Evolutionary conservation across 345 rosid species (phyloP), one percentile per base, ranked within the genome.

Genomic region (Hevea brasiliensis): DNA sequence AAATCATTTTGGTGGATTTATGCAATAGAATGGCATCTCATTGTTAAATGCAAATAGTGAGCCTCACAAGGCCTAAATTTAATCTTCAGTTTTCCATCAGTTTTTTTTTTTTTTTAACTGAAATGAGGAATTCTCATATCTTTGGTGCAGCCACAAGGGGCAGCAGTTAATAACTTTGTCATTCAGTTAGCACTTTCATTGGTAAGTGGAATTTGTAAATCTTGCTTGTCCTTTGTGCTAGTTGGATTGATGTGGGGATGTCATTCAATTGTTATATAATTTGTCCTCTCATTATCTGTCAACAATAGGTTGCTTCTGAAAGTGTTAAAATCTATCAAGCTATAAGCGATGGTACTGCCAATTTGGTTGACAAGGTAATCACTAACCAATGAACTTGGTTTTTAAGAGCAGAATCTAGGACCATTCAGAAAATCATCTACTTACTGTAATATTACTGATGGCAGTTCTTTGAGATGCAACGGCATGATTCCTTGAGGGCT

Each of bases 401-500:
- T 1, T 42, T 74, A 72, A 35, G 35, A 61, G 67, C 67, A 66
- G 48, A 71, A 75, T 35, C 72, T 77, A 73, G 50, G 50, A 44
- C 68, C 67, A 8, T 77, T 72, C 35, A 29, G 57, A 7, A 57
- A 61, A 65, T 57, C 48, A 40, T 75, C 50, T 72, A 68, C 59
- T 73, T 60, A 58, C 70, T 75, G 62, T 79, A 53, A 61, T 67
- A 72, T 65, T 63, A 44, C 42, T 68, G 48, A 26, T 71, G 80
- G n/a, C 88, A 95, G 99, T 95, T 95, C 87, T 95, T 95, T 76
- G 99, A 95, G 82, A 95, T 95, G 99, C 92, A 83, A 83, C 88
- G 93, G 27, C 77, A 73, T 64, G 98, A 95, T 87, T 96, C 99
- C 80, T 42, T 87, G 55, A 95, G 76, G 87, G 98, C 93, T 42